Conservation (phyloP, 208 protist genomes). For the Acanthamoeba culbertsoni region DNA sequence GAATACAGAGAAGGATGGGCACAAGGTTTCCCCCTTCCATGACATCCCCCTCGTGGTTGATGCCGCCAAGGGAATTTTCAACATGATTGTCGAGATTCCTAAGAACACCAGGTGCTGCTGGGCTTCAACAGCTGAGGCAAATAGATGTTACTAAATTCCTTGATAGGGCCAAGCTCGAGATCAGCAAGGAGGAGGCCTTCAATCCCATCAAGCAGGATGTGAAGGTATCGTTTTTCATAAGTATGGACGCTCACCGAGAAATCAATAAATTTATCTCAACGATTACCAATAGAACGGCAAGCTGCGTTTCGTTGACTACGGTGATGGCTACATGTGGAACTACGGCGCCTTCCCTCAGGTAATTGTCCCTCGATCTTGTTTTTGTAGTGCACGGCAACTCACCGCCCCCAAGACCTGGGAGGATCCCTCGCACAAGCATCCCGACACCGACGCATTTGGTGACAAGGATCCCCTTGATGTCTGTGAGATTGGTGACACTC, state of each 20-base stretch:
- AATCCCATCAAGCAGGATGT: conserved; percentile 85
- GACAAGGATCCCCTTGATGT: conserved; percentile 84
- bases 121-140: neutral
- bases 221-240: conserved; percentile 18
- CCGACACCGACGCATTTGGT: conserved; percentile 73
- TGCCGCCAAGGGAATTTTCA: conserved; percentile 63
- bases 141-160: neutral
- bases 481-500: conserved; percentile 78
- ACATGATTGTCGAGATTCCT: conserved; percentile 83
- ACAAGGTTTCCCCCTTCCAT: conserved; percentile 79
- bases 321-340: conserved; percentile 85
- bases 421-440: conserved; percentile 71
- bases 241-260: neutral
- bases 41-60: conserved; percentile 78
- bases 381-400: neutral
- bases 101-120: conserved; percentile 66
- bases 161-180: conserved; percentile 73
- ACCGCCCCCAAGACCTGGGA: conserved; percentile 79
- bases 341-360: conserved; percentile 81
- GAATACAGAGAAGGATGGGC: conserved; percentile 53
- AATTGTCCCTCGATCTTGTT: neutral
- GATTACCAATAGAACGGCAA: conserved; percentile 69
- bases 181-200: conserved; percentile 74
- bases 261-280: neutral
- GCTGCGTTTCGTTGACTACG: conserved; percentile 79